Percentiles rank a stretch among this genome's conserved stretches.
These are phyloP conservation scores for Coemansia sp. DNA, from an alignment of 192 early-diverging fungal genomes.

Conservation along the genomic window DNA sequence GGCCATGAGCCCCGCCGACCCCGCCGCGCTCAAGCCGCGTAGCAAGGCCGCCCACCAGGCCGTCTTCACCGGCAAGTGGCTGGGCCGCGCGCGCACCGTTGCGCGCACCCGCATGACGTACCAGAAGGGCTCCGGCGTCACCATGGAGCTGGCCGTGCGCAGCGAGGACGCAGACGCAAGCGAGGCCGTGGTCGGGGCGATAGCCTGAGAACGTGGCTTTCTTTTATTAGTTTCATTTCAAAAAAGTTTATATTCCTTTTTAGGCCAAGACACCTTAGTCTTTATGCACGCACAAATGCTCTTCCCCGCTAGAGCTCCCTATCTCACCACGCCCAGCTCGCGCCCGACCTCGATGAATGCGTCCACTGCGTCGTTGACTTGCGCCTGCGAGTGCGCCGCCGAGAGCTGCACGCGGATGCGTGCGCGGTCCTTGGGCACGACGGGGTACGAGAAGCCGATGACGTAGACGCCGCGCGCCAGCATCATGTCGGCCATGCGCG, in stretches of 20 bases:
- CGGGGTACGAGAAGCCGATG: conserved; percentile 58
- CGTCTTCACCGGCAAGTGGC: conserved; percentile 79
- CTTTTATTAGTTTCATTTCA: background rate
- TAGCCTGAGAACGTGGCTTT: conserved; percentile 56
- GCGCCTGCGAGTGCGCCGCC: conserved; percentile 49
- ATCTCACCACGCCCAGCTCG: conserved; percentile 40
- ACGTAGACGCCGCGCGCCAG: conserved; percentile 54
- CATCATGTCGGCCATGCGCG: conserved; percentile 54
- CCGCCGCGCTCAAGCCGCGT: conserved; percentile 63
- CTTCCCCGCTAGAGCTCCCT: too few species aligned
- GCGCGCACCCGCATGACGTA: conserved; percentile 87
- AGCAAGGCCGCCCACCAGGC: conserved; percentile 80
- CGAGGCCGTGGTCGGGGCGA: conserved; percentile 72
- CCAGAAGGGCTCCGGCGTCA: conserved; percentile 76
- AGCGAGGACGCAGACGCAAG: conserved; percentile 62
- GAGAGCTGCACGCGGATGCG: conserved; percentile 58
- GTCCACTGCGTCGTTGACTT: conserved; percentile 52
- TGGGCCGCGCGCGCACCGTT: conserved; percentile 70
- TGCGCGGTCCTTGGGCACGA: conserved; percentile 55
- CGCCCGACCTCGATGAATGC: conserved; percentile 54
- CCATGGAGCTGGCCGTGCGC: conserved; percentile 85
- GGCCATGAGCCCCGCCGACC: conserved; percentile 83
- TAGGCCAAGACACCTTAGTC: too few species aligned
- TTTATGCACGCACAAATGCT: too few species aligned
- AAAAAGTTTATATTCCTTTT: background rate